Conservation (phyloP, 2,329 filamentous ascomycete species). For the Dryadomyces quercivorus region DNA sequence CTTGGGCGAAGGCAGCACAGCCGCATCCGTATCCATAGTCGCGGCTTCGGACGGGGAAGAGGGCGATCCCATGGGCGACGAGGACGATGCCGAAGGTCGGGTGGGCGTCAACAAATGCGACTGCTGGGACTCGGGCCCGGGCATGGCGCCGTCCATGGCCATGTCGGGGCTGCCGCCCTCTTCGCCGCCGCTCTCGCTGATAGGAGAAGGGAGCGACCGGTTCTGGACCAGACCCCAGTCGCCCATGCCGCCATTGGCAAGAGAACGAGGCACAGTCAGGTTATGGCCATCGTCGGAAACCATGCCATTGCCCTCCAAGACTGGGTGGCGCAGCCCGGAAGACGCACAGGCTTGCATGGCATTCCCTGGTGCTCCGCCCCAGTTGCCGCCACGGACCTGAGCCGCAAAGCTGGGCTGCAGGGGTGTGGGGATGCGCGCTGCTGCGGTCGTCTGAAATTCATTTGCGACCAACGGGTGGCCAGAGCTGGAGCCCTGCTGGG, state of each 20-base stretch:
- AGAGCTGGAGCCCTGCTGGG: background rate
- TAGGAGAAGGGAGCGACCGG: constrained; percentile 45
- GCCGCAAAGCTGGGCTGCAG: constrained; percentile 46
- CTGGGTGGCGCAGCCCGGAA: background rate
- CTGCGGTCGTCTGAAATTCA: constrained; percentile 18
- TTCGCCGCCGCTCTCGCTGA: constrained; percentile 40
- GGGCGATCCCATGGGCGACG: background rate
- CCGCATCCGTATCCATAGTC: constrained; percentile 10
- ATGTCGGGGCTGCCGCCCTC: constrained; percentile 29
- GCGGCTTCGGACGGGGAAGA: constrained; percentile 7
- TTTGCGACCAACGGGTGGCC: constrained; percentile 16
- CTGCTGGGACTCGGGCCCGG: background rate
- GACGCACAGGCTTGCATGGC: constrained; percentile 11
- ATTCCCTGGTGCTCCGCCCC: constrained; percentile 26
- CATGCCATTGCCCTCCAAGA: background rate
- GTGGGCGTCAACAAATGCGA: background rate
- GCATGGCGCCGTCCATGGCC: constrained; percentile 20
- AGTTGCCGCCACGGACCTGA: constrained; percentile 40
- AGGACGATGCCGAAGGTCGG: background rate
- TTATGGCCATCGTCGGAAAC: constrained; percentile 15
- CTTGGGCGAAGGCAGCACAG: constrained; percentile 31
- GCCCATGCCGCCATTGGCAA: constrained; percentile 24
- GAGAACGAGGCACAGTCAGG: constrained; percentile 34
- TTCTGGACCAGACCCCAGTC: constrained; percentile 43
- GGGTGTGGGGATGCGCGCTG: constrained; percentile 43